A percentile compares a stretch with the other conserved stretches of the same genome.
Conservation (phyloP, 768 basidiomycete species). For the Tricholoma terreum region DNA sequence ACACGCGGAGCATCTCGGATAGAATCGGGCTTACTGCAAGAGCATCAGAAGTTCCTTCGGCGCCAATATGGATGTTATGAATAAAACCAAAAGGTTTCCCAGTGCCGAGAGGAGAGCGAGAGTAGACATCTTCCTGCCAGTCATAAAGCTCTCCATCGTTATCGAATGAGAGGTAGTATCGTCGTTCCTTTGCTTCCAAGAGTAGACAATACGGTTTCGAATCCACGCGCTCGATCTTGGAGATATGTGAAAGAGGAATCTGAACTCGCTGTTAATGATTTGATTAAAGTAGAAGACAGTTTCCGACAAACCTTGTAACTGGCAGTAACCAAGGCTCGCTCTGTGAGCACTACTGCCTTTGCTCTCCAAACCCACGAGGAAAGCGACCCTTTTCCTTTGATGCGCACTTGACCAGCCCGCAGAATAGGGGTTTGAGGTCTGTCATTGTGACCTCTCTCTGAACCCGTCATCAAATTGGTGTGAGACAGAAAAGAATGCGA, state of each 20-base stretch:
- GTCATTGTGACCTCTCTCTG: background rate
- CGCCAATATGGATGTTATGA: constrained; percentile 40
- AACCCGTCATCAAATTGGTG: constrained; percentile 1
- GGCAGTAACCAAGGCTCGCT: constrained; percentile 15
- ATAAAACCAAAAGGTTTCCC: constrained; percentile 37
- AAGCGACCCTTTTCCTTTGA: constrained; percentile 14
- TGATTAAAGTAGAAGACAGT: background rate
- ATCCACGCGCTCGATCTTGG: constrained; percentile 38
- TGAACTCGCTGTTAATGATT: background rate
- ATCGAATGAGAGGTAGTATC: constrained; percentile 35
- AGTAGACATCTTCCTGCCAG: constrained; percentile 46
- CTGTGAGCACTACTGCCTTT: constrained; percentile 19
- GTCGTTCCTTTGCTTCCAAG: constrained; percentile 30
- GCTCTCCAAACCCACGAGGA: constrained; percentile 18
- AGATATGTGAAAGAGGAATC: constrained; percentile 33
- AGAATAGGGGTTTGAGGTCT: constrained; percentile 6
- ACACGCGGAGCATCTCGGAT: background rate
- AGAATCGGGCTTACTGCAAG: constrained; percentile 25
- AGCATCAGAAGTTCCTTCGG: constrained; percentile 25
- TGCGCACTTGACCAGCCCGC: constrained; percentile 13
- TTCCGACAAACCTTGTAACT: constrained; percentile 14
- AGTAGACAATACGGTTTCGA: constrained; percentile 34
- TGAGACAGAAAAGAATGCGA: background rate
- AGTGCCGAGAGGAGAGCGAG: constrained; percentile 33
- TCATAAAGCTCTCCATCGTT: constrained; percentile 41